These are phyloP conservation scores for Naumovozyma castellii DNA, from an alignment of 805 yeast species.

Conservation along the genomic window DNA sequence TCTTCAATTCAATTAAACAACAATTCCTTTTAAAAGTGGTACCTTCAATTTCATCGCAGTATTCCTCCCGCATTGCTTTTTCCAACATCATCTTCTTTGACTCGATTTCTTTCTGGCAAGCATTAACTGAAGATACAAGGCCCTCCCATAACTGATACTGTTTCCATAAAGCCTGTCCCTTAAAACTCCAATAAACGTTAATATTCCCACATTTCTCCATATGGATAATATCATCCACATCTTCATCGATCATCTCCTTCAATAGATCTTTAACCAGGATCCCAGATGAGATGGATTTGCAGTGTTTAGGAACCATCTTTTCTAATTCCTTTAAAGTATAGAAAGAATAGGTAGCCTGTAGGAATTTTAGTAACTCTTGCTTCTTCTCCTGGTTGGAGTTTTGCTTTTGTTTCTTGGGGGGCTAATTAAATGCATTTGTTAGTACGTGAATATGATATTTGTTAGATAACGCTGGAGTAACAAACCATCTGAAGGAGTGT, in stretches of 20 bases:
- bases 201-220: conserved; percentile 48
- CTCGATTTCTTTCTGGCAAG: background rate
- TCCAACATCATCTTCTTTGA: background rate
- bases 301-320: conserved; percentile 34
- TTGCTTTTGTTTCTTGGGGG: conserved; percentile 26
- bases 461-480: too few relatives aligned
- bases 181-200: conserved; percentile 33
- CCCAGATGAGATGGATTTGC: conserved; percentile 43
- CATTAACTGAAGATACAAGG: background rate
- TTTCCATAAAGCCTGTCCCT: conserved; percentile 22
- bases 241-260: conserved; percentile 37
- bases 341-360: conserved; percentile 33
- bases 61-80: background rate
- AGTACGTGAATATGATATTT: too few relatives aligned
- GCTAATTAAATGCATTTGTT: conserved; percentile 8
- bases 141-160: background rate
- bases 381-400: conserved; percentile 34
- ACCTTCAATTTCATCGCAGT: background rate
- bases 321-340: conserved; percentile 46
- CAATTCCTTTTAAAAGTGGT: background rate
- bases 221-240: conserved; percentile 11
- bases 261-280: conserved; percentile 41
- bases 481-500: too few relatives aligned
- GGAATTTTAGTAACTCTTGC: conserved; percentile 30
- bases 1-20: conserved; percentile 1